Evolutionary conservation across 805 yeast species (phyloP).

Genomic region (Ogataea thermomethanolica): DNA sequence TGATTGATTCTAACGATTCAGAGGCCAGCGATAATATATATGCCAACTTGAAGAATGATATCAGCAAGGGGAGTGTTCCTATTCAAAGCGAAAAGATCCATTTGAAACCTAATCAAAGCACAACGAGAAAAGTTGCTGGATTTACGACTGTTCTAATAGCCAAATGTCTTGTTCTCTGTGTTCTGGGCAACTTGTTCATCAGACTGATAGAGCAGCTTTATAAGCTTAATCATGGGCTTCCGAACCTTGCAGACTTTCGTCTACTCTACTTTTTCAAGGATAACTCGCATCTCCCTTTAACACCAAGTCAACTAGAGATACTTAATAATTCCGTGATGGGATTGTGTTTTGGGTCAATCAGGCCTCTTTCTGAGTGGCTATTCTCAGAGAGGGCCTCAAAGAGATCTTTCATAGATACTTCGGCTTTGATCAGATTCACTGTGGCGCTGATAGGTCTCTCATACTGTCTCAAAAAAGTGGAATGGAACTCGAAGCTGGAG

Average conservation of each 20-base stretch:
- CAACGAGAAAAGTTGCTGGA: no score
- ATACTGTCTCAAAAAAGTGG: constrained; percentile 64
- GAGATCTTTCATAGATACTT: constrained; percentile 14
- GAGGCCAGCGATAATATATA: constrained; percentile 20
- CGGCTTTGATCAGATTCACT: constrained; percentile 37
- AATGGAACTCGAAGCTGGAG: constrained; percentile 66
- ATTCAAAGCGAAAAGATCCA: not conserved
- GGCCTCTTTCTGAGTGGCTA: constrained; percentile 40
- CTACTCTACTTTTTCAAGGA: constrained; percentile 34
- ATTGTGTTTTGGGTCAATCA: constrained; percentile 50
- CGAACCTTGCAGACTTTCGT: constrained; percentile 29
- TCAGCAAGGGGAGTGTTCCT: constrained; percentile 8
- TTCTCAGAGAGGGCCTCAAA: constrained; percentile 10
- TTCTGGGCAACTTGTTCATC: constrained; percentile 52
- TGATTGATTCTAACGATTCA: constrained; percentile 20
- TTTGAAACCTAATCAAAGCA: not conserved
- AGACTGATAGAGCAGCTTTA: constrained; percentile 50
- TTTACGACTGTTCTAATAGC: constrained; percentile 1
- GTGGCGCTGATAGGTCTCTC: constrained; percentile 69
- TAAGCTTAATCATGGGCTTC: constrained; percentile 29
- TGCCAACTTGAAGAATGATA: constrained; percentile 13
- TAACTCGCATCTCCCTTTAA: constrained; percentile 23
- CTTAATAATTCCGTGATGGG: constrained; percentile 47
- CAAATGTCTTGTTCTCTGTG: constrained; percentile 29
- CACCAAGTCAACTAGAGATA: constrained; percentile 14